Evolutionary conservation across 306 rosid species (phyloP).

Genomic region (Ceratonia siliqua): DNA sequence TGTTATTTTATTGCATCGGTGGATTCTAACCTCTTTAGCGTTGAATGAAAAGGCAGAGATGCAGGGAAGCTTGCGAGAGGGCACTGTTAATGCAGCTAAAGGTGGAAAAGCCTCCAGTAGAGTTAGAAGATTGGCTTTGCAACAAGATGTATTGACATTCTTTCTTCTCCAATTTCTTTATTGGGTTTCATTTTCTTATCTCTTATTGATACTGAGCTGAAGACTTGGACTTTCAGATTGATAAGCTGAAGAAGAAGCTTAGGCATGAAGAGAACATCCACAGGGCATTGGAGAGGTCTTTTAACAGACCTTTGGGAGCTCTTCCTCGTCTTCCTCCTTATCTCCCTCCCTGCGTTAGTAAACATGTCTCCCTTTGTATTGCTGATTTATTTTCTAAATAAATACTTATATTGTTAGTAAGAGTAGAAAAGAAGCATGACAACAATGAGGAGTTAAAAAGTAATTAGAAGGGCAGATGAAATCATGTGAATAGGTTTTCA

Average conservation of each 20-base stretch:
- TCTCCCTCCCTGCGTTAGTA: constrained; percentile 83
- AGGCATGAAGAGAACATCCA: constrained; percentile 83
- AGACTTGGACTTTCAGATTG: constrained; percentile 53
- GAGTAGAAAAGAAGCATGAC: background rate
- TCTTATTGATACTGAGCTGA: constrained; percentile 20
- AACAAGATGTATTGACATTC: constrained; percentile 63
- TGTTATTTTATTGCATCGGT: constrained; percentile 15
- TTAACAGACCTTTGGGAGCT: constrained; percentile 88
- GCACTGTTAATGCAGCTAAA: constrained; percentile 51
- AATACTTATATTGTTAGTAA: background rate
- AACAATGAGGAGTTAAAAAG: constrained; percentile 6
- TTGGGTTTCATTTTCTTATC: background rate
- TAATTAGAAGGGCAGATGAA: background rate
- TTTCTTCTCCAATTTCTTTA: background rate
- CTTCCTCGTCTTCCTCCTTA: constrained; percentile 94
- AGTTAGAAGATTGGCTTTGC: constrained; percentile 73
- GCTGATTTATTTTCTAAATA: constrained; percentile 7
- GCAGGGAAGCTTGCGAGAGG: constrained; percentile 56
- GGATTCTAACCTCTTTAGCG: constrained; percentile 32
- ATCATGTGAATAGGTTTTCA: background rate
- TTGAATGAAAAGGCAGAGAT: constrained; percentile 62
- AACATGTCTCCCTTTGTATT: background rate
- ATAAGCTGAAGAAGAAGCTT: constrained; percentile 89
- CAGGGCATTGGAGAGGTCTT: constrained; percentile 89
- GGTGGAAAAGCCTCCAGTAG: constrained; percentile 54